Evolutionary conservation across 2,329 filamentous ascomycete species (phyloP), one percentile per base, ranked within the genome.

Genomic region (Dryadomyces quercus-mongolicae): DNA sequence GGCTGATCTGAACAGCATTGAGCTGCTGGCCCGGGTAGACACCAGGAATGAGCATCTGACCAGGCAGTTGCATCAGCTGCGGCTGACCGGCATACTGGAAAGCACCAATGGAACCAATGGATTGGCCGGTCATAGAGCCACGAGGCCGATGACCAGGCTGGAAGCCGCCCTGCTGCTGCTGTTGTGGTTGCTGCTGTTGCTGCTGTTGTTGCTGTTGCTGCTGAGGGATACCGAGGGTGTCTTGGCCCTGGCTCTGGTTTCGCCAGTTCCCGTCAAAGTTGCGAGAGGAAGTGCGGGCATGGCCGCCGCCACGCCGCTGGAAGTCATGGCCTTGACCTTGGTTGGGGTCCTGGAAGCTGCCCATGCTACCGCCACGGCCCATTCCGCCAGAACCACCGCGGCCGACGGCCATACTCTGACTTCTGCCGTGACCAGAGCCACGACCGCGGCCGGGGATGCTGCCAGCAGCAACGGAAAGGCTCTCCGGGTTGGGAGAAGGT

Each of bases 241-340:
- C 84, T 66, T 88, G 86, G 60, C 82, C 81, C 60, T 78, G 75
- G 60, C 65, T 65, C 62, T 87, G 91, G 64, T 90, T 94, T 63
- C 93, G 87, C 93, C 93, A 98, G 71, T 98, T 98, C 63, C 91
- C 85, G 62, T 98, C 93, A 65, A 97, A 97, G 71, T 97, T 98
- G 59, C 93, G 84, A 22, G 93, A 98, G 12, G 81, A 81, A 36
- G 84, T 85, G 58, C 93, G 82, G 59, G 81, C 84, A 67, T 98
- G 93, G 55, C 88, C 85, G 55, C 88, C 85, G 55, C 88, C 82
- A 62, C 88, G 85, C 5, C 50, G 50, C 42, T 82, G 77, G 65
- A 90, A 86, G 61, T 93, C 88, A 58, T 60, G 66, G 47, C 66
- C 67, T 42, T 70, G 62, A n/a, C 58, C 57, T 10, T 54, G 49